Evolutionary conservation across 2,329 filamentous ascomycete species (phyloP), one percentile per base, ranked within the genome.

Genomic region (Aspergillus pseudoterreus): DNA sequence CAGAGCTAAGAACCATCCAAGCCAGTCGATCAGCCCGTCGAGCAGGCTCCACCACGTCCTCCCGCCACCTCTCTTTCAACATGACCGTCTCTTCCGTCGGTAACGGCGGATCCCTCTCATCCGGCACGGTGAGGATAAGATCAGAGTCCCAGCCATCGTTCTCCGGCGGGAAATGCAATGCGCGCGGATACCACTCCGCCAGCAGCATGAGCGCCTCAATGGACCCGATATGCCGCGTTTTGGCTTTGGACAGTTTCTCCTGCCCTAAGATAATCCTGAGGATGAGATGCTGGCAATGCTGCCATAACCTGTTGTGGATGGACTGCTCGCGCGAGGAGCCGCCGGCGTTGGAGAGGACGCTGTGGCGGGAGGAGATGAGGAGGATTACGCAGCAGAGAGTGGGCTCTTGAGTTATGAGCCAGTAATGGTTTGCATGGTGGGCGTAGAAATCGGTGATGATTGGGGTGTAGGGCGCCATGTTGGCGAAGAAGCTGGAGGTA

Each of bases 11-110:
- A 27, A 81, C 57, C 74, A 81, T 82, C 79, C 79, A 82, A 1
- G 79, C 81, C 78, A 82, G 82, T 1, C 77, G 71, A 57, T 81
- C 79, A 0, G 76, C 80, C 38, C 76, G 69, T 51, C 74, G 76
- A 1, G 78, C 75, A 1, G 78, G 78, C 36, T 78, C 73, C 15
- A 80, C 74, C 0, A 81, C 78, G 57, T 80, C 78, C 47, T 78
- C 71, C 2, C 75, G 68, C 76, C 78, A 80, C 41, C 72, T 62
- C 50, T 38, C 35, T 10, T 68, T 72, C 2, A 71, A 61, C 14
- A 65, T 64, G 1, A 67, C 60, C 4, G 55, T 55, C 55, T 56
- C 65, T 24, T 62, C 58, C 12, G 64, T 57, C 43, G 66, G 66
- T 4, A 60, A 54, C 10, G 67, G 68, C 27, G 70, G 69, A n/a